Conservation (phyloP, 352 stramenopile species). For the Pythium angustatum region DNA sequence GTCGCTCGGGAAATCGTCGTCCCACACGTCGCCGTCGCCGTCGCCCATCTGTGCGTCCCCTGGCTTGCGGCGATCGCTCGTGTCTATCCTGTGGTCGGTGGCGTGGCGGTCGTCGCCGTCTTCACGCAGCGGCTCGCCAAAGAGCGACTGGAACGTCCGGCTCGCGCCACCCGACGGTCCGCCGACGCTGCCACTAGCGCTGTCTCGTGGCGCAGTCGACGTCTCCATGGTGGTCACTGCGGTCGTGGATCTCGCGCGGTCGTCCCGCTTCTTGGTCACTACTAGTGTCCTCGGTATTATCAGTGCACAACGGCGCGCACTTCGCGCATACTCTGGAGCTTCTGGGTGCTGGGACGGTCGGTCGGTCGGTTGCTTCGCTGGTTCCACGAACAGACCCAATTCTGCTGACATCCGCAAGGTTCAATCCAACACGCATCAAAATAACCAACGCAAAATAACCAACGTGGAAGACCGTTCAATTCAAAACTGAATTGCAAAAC, state of each 20-base stretch:
- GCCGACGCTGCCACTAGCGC: slow-evolving; percentile 21
- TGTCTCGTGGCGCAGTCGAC: background rate
- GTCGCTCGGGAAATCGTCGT: slow-evolving; percentile 38
- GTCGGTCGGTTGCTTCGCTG: slow-evolving; percentile 20
- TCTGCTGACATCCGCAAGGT: slow-evolving; percentile 1
- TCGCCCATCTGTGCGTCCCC: too few relatives aligned
- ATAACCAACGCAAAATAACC: slow-evolving; percentile 16
- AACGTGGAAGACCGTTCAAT: slow-evolving; percentile 14
- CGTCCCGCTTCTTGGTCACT: background rate
- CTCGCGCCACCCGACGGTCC: slow-evolving; percentile 52
- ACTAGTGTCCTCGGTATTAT: background rate
- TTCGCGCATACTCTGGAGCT: slow-evolving; percentile 25
- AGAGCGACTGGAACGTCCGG: slow-evolving; percentile 77
- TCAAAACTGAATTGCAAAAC: slow-evolving; percentile 31
- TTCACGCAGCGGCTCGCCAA: too few relatives aligned
- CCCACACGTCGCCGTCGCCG: slow-evolving; percentile 40
- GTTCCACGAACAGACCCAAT: slow-evolving; percentile 25
- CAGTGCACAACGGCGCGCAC: background rate
- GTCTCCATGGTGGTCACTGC: background rate
- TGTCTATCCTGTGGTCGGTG: too few relatives aligned
- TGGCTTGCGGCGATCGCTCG: too few relatives aligned
- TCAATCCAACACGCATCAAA: slow-evolving; percentile 10
- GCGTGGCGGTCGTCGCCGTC: too few relatives aligned
- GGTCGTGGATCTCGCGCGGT: background rate
- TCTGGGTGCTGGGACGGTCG: too few relatives aligned